These are phyloP conservation scores for Haematococcus sp. DNA, from an alignment of 139 green algal genomes.

Conservation along the genomic window DNA sequence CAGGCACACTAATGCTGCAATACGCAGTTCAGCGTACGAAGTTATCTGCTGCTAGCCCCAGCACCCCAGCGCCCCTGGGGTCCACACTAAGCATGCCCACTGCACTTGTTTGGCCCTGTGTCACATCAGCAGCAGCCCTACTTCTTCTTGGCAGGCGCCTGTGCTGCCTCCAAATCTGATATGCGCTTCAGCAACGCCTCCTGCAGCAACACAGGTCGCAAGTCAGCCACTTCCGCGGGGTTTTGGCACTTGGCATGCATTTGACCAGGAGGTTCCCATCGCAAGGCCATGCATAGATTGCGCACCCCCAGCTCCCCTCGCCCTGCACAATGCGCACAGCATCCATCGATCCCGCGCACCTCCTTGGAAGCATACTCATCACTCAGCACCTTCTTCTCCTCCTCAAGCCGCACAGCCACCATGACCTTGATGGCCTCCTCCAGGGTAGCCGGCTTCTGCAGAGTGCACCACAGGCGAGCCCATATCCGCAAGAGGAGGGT, in stretches of 20 bases:
- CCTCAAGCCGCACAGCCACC: conserved; percentile 43
- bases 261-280: not conserved
- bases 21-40: too few relatives aligned
- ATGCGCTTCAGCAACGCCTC: not conserved
- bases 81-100: too few relatives aligned
- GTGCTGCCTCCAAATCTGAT: not conserved
- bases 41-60: too few relatives aligned
- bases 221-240: too few relatives aligned
- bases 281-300: not conserved
- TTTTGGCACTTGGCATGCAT: not conserved
- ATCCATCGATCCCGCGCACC: not conserved
- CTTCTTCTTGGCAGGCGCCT: too few relatives aligned
- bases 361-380: conserved; percentile 29
- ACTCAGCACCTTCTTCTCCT: conserved; percentile 26
- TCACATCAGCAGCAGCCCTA: too few relatives aligned
- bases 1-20: too few relatives aligned
- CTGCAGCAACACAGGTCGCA: not conserved
- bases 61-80: too few relatives aligned
- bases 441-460: conserved; percentile 59
- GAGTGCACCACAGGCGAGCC: not conserved
- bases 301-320: not conserved
- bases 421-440: conserved; percentile 52
- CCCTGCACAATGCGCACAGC: not conserved
- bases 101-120: too few relatives aligned
- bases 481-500: too few relatives aligned